A percentile compares a stretch with the other conserved stretches of the same genome.
phyloP scores from a whole-genome alignment of 805 yeast genomes.

The Candida ortonii region DNA sequence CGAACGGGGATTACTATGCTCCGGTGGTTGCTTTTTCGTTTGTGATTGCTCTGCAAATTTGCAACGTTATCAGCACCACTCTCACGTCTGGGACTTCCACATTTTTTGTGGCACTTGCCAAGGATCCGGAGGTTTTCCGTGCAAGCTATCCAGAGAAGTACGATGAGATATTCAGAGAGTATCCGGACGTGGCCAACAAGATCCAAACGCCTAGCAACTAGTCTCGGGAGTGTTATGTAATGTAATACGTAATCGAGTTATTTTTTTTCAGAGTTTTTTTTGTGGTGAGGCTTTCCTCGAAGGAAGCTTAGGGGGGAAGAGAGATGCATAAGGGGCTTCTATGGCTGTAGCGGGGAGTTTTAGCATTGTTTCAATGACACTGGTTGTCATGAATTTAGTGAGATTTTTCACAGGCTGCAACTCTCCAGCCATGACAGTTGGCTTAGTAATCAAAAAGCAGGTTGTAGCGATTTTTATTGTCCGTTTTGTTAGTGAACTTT shows the following conservation, averaged over 20 bases:
- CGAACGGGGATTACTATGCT: slow-evolving; percentile 50
- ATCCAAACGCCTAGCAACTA: slow-evolving; percentile 31
- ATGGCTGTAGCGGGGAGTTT: too few species aligned
- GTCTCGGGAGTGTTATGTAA: slow-evolving; percentile 1
- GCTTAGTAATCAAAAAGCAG: too few species aligned
- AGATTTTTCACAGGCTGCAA: too few species aligned
- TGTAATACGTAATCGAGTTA: background rate
- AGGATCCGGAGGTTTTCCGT: slow-evolving; percentile 78
- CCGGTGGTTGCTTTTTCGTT: slow-evolving; percentile 34
- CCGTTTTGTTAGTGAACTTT: too few species aligned
- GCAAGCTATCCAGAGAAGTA: slow-evolving; percentile 60
- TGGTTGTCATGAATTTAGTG: too few species aligned
- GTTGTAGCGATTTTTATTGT: too few species aligned
- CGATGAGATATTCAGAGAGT: slow-evolving; percentile 45
- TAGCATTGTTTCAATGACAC: too few species aligned
- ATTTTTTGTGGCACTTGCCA: slow-evolving; percentile 75
- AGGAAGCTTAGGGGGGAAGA: too few species aligned
- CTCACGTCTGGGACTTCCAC: slow-evolving; percentile 78
- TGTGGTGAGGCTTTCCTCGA: too few species aligned
- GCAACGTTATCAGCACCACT: slow-evolving; percentile 65
- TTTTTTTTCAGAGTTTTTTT: too few species aligned
- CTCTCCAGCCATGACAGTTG: too few species aligned
- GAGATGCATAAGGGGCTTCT: too few species aligned
- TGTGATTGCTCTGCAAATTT: slow-evolving; percentile 68
- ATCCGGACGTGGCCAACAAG: slow-evolving; percentile 46